Evolutionary conservation across 441 rosid species (phyloP).

Genomic region (Syzygium malaccense): DNA sequence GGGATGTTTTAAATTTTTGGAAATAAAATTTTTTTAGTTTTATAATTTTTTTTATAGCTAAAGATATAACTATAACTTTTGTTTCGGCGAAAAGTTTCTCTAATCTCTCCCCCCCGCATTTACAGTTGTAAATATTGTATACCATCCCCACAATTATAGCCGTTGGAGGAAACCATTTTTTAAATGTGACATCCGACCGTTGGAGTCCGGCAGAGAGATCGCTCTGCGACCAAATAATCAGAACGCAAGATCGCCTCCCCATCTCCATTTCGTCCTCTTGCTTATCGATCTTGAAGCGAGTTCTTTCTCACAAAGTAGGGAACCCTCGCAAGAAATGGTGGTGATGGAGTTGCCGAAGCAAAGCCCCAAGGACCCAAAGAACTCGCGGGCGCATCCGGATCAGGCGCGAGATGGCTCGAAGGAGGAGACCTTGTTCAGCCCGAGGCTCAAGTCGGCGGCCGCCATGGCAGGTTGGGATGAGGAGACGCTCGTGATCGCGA

Average conservation of each 20-base stretch:
- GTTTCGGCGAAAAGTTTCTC: not conserved
- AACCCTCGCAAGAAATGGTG: conserved; percentile 36
- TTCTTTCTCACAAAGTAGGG: not conserved
- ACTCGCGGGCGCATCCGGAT: conserved; percentile 1
- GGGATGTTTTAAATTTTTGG: not conserved
- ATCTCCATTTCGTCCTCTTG: not conserved
- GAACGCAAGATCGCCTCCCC: not conserved
- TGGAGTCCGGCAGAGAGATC: not conserved
- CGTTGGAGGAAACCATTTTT: conserved; percentile 9
- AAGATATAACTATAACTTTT: not conserved
- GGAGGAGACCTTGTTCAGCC: conserved; percentile 47
- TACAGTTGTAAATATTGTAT: not conserved
- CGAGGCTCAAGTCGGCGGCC: conserved; percentile 80
- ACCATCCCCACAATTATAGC: conserved; percentile 12
- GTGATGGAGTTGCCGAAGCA: conserved; percentile 26
- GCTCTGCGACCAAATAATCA: not conserved
- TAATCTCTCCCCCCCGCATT: not conserved
- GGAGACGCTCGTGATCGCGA: conserved; percentile 68
- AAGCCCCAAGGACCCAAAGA: conserved; percentile 17
- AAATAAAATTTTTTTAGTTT: not conserved
- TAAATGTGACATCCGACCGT: conserved; percentile 46
- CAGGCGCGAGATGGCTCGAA: conserved; percentile 15
- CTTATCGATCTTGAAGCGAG: not conserved
- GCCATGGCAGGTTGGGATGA: conserved; percentile 99
- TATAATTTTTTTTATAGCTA: not conserved